phyloP scores from a whole-genome alignment of 768 basidiomycete species.

The Serendipita sp. region DNA sequence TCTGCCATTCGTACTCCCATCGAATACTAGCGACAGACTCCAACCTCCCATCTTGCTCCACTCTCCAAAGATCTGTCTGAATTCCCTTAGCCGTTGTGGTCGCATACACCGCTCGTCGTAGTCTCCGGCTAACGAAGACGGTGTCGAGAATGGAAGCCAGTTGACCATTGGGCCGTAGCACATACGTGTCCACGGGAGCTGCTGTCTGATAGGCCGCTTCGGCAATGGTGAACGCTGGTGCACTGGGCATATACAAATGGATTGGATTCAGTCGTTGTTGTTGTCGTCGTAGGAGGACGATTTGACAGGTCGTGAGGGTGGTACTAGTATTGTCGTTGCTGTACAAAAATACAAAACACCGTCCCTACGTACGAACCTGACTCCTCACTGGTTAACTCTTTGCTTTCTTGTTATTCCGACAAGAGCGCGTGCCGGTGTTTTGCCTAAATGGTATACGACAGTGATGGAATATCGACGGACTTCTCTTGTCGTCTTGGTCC shows the following conservation, averaged over 20 bases:
- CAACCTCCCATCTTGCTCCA: neutral
- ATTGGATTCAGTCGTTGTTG: neutral
- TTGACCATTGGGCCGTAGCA: neutral
- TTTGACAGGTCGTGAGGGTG: neutral
- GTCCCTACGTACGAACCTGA: neutral
- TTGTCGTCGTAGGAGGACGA: neutral
- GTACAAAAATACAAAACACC: neutral
- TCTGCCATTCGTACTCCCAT: neutral
- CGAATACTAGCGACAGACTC: neutral
- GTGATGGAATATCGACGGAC: too few relatives aligned
- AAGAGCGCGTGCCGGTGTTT: neutral
- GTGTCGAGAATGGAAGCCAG: neutral
- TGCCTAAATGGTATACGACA: neutral
- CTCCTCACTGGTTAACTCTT: neutral
- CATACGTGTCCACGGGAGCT: slow-evolving; percentile 1
- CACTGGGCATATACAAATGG: neutral
- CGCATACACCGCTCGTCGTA: neutral
- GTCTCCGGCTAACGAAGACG: neutral
- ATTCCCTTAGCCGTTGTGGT: neutral
- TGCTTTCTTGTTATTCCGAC: neutral
- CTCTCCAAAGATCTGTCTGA: neutral
- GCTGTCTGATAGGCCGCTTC: neutral
- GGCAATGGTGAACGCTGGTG: neutral
- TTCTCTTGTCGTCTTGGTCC: too few relatives aligned
- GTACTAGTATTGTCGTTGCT: neutral